Base-by-base conservation (phyloP, 2,329 filamentous ascomycete genomes). In the Curvularia spicifera region DNA sequence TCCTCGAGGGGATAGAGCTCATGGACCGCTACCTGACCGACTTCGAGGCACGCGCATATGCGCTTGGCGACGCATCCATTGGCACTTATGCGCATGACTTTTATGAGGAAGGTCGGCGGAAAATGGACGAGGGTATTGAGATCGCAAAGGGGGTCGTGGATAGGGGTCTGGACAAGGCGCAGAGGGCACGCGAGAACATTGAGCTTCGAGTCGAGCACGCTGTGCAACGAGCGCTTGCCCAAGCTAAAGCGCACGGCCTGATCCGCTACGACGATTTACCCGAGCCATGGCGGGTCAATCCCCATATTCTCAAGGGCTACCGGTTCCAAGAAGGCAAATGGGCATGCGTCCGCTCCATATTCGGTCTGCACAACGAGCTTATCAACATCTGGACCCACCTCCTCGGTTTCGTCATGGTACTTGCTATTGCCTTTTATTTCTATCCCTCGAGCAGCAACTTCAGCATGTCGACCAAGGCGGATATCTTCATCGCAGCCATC, bases 331-430 rank as follows among this genome's bases (percentile, higher is more conserved):
- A 96, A 71, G 93, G 91, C 59, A 96, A 96, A 77, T 81, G 94
- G 55, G 94, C 94, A 67, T 98, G 94, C 75, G 82, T 98, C 51
- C 85, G 86, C 51, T 97, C 93, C 22, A 87, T 91, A 61, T 93
- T 97, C 72, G 85, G 87, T 62, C 81, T 95, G 57, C 96, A 91
- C 64, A 99, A 99, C 78, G 95, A 99, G 79, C 86, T 90, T 40
- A 89, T 98, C 81, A 99, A 99, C 79, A 99, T 99, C 72, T 99
- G 95, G 95, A 94, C 93, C 1, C 95, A 99, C 75, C 87, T 90
- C 12, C 84, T 99, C 29, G 95, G 95, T 18, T 84, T 98, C n/a
- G 73, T 98, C 31, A 83, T 97, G 61, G 91, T 99, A 46, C 84
- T 98, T 37, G 83, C 92, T 12, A 85, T 98, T 43, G 95, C 95